Evolutionary conservation across 1,284 basidiomycete genomes (phyloP).

Genomic region (Takashimella tepidaria): DNA sequence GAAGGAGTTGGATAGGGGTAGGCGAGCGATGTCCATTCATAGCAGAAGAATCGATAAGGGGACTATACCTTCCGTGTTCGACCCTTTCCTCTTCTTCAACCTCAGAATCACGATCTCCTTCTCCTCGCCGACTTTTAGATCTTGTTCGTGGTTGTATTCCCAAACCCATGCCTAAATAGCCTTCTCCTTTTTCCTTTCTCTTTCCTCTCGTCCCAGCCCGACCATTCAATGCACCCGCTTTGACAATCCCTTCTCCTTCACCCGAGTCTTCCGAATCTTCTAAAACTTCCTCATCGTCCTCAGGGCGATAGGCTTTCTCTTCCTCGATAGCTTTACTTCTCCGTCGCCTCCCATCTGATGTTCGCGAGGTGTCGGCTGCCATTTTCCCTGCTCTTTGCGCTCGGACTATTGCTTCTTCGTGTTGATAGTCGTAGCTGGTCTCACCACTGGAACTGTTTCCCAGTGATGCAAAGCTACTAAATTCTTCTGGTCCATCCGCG

Average conservation of each 20-base stretch:
- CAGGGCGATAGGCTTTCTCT: constrained; percentile 39
- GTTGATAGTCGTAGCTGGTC: constrained; percentile 28
- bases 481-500: constrained; percentile 19
- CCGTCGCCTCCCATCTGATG: constrained; percentile 11
- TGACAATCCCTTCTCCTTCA: constrained; percentile 36
- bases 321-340: constrained; percentile 22
- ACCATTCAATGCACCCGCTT: constrained; percentile 28
- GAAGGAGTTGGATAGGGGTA: constrained; percentile 26
- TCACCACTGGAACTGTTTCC: constrained; percentile 15
- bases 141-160: constrained; percentile 24
- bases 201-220: constrained; percentile 31
- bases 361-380: not conserved
- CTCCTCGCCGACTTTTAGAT: constrained; percentile 7
- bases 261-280: constrained; percentile 29
- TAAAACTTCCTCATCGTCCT: constrained; percentile 27
- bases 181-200: constrained; percentile 30
- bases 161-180: constrained; percentile 36
- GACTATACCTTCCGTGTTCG: constrained; percentile 1
- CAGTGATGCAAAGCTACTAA: constrained; percentile 27
- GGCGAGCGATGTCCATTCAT: constrained; percentile 17
- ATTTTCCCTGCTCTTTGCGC: constrained; percentile 12
- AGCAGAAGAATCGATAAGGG: not conserved
- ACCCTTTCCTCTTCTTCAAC: constrained; percentile 5
- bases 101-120: constrained; percentile 4
- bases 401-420: constrained; percentile 30